Percentiles rank a stretch among this genome's conserved stretches.
Evolutionary conservation across 2,329 filamentous ascomycete genomes (phyloP).

Genomic region (Arthroderma uncinatum): DNA sequence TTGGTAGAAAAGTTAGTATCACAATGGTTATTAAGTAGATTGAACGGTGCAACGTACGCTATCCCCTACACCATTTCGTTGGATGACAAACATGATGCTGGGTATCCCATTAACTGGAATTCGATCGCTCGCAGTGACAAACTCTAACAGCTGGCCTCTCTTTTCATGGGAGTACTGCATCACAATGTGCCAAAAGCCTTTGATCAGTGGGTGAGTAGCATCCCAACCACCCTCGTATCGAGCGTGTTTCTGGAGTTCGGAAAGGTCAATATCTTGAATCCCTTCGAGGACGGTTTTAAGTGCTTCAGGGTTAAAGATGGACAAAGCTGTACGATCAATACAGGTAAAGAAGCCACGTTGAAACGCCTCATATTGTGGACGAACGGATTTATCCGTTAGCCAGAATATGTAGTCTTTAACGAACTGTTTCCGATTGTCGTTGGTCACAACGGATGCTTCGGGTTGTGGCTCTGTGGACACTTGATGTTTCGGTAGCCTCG

Average conservation of each 20-base stretch:
- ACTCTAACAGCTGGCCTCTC: conserved; percentile 70
- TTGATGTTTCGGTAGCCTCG: conserved; percentile 19
- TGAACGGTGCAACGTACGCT: conserved; percentile 25
- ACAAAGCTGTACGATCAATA: conserved; percentile 57
- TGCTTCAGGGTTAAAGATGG: conserved; percentile 57
- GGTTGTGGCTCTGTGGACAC: conserved; percentile 24
- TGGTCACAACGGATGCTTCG: conserved; percentile 65
- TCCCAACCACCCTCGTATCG: conserved; percentile 74
- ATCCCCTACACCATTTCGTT: conserved; percentile 59
- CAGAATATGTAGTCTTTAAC: conserved; percentile 76
- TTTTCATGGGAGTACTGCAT: conserved; percentile 51
- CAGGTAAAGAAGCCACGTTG: conserved; percentile 67
- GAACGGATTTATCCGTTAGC: conserved; percentile 66
- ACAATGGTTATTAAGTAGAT: conserved; percentile 8
- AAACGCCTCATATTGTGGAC: conserved; percentile 70
- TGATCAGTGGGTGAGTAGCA: conserved; percentile 55
- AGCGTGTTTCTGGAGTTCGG: conserved; percentile 57
- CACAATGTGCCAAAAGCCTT: conserved; percentile 77
- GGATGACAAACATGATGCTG: conserved; percentile 72
- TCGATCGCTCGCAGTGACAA: conserved; percentile 86
- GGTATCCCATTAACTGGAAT: conserved; percentile 77
- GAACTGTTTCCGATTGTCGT: conserved; percentile 64
- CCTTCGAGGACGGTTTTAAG: conserved; percentile 77
- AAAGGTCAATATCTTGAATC: conserved; percentile 64
- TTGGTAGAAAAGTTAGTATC: conserved; percentile 5